Evolutionary conservation across 139 green algal species (phyloP), one percentile per base, ranked within the genome.

Genomic region (Chlamydomonas schloesseri): DNA sequence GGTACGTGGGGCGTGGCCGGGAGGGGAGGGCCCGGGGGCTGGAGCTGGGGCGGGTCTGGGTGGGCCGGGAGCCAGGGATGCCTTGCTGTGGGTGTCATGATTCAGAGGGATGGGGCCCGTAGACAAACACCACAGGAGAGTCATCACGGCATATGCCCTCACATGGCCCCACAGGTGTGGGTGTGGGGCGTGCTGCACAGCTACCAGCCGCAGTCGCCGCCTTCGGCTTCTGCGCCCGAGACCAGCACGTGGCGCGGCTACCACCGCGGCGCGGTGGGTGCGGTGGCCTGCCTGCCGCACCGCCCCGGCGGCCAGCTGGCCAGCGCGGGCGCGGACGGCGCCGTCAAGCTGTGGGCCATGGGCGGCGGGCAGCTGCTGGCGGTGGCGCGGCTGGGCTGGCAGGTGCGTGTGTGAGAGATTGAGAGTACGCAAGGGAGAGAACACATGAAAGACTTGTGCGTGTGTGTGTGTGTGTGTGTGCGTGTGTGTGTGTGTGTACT

Each of bases 151-250:
- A n/a, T n/a, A n/a, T n/a, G n/a, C n/a, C n/a, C n/a, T n/a, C n/a
- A n/a, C n/a, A n/a, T n/a, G n/a, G n/a, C n/a, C n/a, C n/a, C n/a
- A 42, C 77, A 84, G 77, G 77, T 85, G 46, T 85, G 79, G 79
- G 79, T 75, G 10, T 85, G 65, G 65, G 79, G 79, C n/a, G 37
- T 83, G 37, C 60, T 83, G 60, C 60, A 73, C 14, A n/a, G 73
- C 31, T 33, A n/a, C 72, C 23, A 29, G 23, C 53, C 57, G 69
- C 36, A 58, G 55, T 33, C 68, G 75, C 57, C 53, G 58, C 34
- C 60, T 1, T 21, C 31, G 33, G 53, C 64, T 31, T 55, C 69
- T 31, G 55, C 14, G 28, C 55, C 62, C 34, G 60, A 60, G 4
- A 21, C 62, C 2, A 9, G 26, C 15, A 50, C 71, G 47, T 86